Conservation (phyloP, 1,284 basidiomycete species). For the Singerocomus inundabilis region DNA sequence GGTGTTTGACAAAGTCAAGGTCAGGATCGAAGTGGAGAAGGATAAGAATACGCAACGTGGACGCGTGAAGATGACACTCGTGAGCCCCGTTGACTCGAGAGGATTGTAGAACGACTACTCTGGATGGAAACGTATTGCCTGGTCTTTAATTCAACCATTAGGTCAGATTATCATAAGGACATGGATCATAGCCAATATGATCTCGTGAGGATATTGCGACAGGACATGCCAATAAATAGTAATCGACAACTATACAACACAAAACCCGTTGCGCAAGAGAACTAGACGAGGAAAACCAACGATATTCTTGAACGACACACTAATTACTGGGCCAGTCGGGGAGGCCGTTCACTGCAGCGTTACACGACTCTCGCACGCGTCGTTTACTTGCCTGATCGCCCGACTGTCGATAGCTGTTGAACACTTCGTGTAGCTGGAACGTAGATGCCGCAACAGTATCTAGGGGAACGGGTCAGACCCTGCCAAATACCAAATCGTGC, state of each 20-base stretch:
- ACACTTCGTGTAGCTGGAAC: slow-evolving; percentile 61
- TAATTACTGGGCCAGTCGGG: slow-evolving; percentile 55
- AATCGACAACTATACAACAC: slow-evolving; percentile 1
- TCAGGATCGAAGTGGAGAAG: slow-evolving; percentile 91
- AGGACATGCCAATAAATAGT: slow-evolving; percentile 9
- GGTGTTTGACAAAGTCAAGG: slow-evolving; percentile 91
- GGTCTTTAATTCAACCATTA: neutral
- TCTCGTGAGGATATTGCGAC: neutral
- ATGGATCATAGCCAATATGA: neutral
- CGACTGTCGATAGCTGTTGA: slow-evolving; percentile 56
- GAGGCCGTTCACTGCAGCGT: slow-evolving; percentile 53
- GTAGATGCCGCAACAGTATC: slow-evolving; percentile 55
- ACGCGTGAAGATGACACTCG: slow-evolving; percentile 85
- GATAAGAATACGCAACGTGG: slow-evolving; percentile 94
- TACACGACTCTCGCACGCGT: slow-evolving; percentile 59
- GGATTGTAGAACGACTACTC: slow-evolving; percentile 30
- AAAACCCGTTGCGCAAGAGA: neutral
- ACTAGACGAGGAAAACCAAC: neutral
- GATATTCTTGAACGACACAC: neutral
- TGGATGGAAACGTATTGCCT: neutral
- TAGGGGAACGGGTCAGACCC: slow-evolving; percentile 22
- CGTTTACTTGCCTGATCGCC: slow-evolving; percentile 53
- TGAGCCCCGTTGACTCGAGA: slow-evolving; percentile 66
- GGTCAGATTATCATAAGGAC: neutral
- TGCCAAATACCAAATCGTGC: neutral